A percentile compares a stretch with the other conserved stretches of the same genome.
Conservation (phyloP, 305 asterid species). For the Solanum hybrid region DNA sequence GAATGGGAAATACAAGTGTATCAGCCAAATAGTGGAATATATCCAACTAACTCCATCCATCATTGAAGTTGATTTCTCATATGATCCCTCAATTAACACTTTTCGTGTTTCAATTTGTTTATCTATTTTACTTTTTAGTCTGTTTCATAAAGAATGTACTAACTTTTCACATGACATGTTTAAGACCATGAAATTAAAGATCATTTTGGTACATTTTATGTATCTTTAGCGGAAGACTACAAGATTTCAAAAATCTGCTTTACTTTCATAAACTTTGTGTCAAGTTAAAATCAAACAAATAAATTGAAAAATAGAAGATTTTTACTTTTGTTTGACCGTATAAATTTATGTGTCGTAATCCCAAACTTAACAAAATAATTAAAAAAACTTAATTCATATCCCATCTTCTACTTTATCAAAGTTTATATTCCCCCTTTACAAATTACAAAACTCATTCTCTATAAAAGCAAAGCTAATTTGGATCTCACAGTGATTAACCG, state of each 20-base stretch:
- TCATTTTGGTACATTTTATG: not conserved
- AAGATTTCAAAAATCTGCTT: rapidly evolving
- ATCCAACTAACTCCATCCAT: conserved; percentile 19
- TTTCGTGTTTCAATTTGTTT: rapidly evolving
- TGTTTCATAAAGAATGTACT: not conserved
- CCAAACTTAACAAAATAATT: not conserved
- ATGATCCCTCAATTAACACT: not conserved
- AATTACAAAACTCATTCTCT: not conserved
- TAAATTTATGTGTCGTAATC: too few relatives aligned
- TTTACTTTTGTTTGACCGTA: too few relatives aligned
- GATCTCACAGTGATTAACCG: not conserved
- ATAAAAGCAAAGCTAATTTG: not conserved
- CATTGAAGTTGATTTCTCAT: not conserved
- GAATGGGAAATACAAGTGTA: not conserved
- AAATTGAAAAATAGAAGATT: too few relatives aligned
- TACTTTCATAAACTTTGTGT: not conserved
- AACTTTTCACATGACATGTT: rapidly evolving
- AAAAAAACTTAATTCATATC: not conserved
- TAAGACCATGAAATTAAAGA: not conserved
- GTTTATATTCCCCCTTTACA: not conserved
- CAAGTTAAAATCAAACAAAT: too few relatives aligned
- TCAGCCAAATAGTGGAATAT: conserved; percentile 5
- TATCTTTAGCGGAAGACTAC: not conserved
- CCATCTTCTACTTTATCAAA: not conserved
- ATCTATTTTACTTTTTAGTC: not conserved